Evolutionary conservation across 179 eudicot genomes (phyloP), one percentile per base, ranked within the genome.

Genomic region (Nepenthes alata): DNA sequence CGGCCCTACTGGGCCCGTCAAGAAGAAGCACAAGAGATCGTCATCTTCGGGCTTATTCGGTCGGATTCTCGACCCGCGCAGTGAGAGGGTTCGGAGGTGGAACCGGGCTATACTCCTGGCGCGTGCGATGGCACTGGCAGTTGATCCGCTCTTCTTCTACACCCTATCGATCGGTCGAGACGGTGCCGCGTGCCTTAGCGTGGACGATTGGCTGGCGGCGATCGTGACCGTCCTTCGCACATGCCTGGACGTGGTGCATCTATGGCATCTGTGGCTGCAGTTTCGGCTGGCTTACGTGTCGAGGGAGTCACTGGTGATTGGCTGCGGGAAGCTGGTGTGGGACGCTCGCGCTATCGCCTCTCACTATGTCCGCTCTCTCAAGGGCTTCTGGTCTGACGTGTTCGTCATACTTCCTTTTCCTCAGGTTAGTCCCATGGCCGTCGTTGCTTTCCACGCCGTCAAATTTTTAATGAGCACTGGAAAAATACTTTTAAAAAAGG

Each of bases 241-340:
- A 55, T 72, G 83, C 35, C 70, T 81, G 3, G 98, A 91, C 58
- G 86, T 61, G 2, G 86, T 83, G 47, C 98, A 91, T 38, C 47
- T 89, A 41, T 75, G 78, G 60, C 98, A 91, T 62, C 47, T 91
- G 75, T 89, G 95, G 96, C 75, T 91, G 4, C 96, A 91, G 83
- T 89, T 89, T 36, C 67, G 93, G 67, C 67, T 89, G 48, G 98
- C 98, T n/a, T 91, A 84, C 67, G 91, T 91, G 65, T 91, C 98
- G 3, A 75, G 87, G 65, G 98, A 91, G 52, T 84, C 96, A 12
- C 61, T 91, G 75, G 98, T 91, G 13, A 89, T 91, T 2, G 98
- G 98, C 6, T 86, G 96, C 13, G 98, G 98, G 64, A 89, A 89
- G 50, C 98, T 91, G 52, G 98, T 91, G 77, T 91, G 98, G 98